phyloP scores from a whole-genome alignment of 805 yeast genomes.

The Suhomyces pyralidae region DNA sequence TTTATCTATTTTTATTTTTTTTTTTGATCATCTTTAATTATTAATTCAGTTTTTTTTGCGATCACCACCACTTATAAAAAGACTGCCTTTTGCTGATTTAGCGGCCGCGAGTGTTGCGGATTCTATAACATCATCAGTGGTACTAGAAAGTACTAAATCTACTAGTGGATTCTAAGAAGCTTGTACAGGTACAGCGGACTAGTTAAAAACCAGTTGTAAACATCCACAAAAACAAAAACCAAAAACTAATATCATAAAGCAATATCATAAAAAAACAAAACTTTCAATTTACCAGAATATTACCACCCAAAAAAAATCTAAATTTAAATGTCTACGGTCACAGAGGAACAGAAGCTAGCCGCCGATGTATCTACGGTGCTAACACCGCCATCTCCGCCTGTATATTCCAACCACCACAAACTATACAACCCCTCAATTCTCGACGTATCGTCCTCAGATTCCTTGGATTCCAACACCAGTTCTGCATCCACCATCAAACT shows the following conservation, averaged over 20 bases:
- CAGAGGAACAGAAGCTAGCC: neutral
- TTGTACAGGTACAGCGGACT: neutral
- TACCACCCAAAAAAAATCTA: no score
- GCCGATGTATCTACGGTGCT: neutral
- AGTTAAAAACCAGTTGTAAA: neutral
- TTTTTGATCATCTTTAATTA: neutral
- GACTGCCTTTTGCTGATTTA: neutral
- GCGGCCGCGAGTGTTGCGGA: neutral
- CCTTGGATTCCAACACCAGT: slow-evolving; percentile 9
- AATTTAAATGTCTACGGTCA: neutral
- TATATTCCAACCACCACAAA: neutral
- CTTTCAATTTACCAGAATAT: no score
- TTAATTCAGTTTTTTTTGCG: neutral
- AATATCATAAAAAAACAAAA: no score
- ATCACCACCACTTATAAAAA: neutral
- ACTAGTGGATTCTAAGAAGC: neutral
- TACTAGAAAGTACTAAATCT: neutral
- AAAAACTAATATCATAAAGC: neutral
- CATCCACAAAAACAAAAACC: no score
- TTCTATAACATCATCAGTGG: neutral
- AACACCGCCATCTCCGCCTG: neutral
- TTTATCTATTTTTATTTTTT: neutral
- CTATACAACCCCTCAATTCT: slow-evolving; percentile 2
- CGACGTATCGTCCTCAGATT: slow-evolving; percentile 7
- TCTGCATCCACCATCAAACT: slow-evolving; percentile 12